Conservation (phyloP, 2,329 filamentous ascomycete genomes). For the Aspergillus persii region DNA sequence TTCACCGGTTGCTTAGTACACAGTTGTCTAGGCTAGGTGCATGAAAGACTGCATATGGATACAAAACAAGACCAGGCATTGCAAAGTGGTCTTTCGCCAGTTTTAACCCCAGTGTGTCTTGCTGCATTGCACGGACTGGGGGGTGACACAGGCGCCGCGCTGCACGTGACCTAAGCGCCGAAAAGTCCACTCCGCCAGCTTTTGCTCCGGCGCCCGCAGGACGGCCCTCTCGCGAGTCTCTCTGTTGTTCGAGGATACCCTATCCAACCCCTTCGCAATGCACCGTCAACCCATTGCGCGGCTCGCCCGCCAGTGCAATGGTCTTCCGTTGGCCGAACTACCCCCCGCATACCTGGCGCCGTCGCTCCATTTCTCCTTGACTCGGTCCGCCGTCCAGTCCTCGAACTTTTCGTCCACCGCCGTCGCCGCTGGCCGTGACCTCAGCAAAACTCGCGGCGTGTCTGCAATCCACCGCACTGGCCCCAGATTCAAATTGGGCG, state of each 20-base stretch:
- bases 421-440: constrained; percentile 60
- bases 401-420: constrained; percentile 56
- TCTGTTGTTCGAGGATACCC: constrained; percentile 1
- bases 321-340: constrained; percentile 35
- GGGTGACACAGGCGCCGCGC: background rate
- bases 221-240: constrained; percentile 16
- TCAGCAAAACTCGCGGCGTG: constrained; percentile 76
- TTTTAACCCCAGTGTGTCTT: background rate
- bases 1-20: background rate
- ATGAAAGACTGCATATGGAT: background rate
- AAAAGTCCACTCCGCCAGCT: constrained; percentile 16
- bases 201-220: constrained; percentile 19
- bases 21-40: background rate
- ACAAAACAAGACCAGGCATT: background rate
- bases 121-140: background rate
- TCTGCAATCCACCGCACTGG: constrained; percentile 78
- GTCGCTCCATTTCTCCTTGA: constrained; percentile 36
- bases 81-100: background rate
- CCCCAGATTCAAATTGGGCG: constrained; percentile 68
- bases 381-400: constrained; percentile 31
- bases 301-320: constrained; percentile 33
- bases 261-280: constrained; percentile 28
- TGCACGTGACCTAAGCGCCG: constrained; percentile 27
- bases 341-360: constrained; percentile 47
- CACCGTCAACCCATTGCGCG: constrained; percentile 35